Conservation (phyloP, 257 asterid species). For the Pogostemon cablin region DNA sequence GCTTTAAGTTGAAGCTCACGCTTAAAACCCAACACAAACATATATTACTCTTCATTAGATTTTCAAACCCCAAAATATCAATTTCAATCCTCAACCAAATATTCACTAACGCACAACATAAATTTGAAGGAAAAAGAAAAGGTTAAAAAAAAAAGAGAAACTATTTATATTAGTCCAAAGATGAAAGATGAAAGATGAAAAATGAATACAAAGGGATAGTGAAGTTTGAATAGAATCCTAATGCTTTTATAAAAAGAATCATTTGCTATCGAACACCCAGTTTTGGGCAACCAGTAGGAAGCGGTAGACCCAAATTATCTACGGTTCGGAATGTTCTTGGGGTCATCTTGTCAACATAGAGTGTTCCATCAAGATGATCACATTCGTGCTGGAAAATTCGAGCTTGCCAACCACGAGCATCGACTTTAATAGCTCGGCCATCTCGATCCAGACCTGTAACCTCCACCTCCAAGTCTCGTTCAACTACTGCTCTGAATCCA, state of each 20-base stretch:
- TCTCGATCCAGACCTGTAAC: conserved; percentile 69
- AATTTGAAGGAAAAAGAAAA: too few species aligned
- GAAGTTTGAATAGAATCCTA: not conserved
- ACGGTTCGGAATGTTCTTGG: conserved; percentile 78
- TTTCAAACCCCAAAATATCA: too few species aligned
- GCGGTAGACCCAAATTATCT: conserved; percentile 77
- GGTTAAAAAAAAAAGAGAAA: too few species aligned
- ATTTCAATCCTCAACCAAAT: too few species aligned
- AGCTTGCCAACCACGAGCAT: conserved; percentile 98
- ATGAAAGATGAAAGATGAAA: too few species aligned
- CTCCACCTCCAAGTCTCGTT: conserved; percentile 77
- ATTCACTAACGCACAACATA: too few species aligned
- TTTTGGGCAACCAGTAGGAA: conserved; percentile 72
- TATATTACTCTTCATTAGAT: too few species aligned
- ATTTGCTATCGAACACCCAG: conserved; percentile 48
- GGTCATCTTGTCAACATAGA: conserved; percentile 85
- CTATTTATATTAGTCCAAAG: too few species aligned
- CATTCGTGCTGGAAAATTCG: conserved; percentile 91
- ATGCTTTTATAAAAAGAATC: not conserved
- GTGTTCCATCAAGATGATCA: conserved; percentile 85
- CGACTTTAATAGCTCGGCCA: conserved; percentile 66
- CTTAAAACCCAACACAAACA: too few species aligned
- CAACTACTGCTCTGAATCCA: conserved; percentile 87
- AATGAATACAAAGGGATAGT: not conserved
- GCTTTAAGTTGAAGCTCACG: too few species aligned